Evolutionary conservation across 2,329 filamentous ascomycete genomes (phyloP), one percentile per base, ranked within the genome.

Genomic region (Alternaria sp.): DNA sequence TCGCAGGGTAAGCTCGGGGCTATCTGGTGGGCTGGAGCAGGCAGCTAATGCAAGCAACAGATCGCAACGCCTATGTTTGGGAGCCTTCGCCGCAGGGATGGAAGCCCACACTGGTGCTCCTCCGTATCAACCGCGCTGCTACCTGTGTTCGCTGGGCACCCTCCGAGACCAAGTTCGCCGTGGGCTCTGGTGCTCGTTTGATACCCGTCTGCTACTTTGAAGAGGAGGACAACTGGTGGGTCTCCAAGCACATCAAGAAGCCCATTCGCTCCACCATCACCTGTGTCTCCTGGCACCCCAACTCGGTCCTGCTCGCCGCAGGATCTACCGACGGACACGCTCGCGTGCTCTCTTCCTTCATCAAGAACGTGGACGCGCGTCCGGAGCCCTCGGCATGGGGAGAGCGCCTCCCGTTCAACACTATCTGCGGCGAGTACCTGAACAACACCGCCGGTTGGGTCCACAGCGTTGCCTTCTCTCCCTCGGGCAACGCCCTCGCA

Each of bases 211-310:
- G 96, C 86, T 98, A 98, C 85, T 99, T 99, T 74, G 96, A 99
- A 79, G 93, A 97, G 80, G 96, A 99, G 82, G 97, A 99, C 82
- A 94, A 99, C 85, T 99, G 96, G 96, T 99, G 96, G 96, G 95
- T 99, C 45, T 97, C 94, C 41, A 99, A 99, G 87, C 96, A 99
- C 83, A 84, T 99, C 78, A 98, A 98, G 89, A 99, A 98, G 87
- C 96, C 96, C 20, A 97, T 99, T 75, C 92, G 95, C 71, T 97
- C 94, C 80, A 99, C 96, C 61, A 95, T 99, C 75, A 98, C 96
- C 60, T 94, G 92, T 15, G 89, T 99, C 47, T 90, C 91, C 61
- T 99, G 96, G 96, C 96, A 99, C 82, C 96, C 96, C 37, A 99
- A 99, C 86, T 96, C 92, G 10, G 96, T 99, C 15, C 88, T 99